A percentile compares a stretch with the other conserved stretches of the same genome.
Evolutionary conservation across 2,329 filamentous ascomycete genomes (phyloP).

Genomic region (Cyphellophora europaea): DNA sequence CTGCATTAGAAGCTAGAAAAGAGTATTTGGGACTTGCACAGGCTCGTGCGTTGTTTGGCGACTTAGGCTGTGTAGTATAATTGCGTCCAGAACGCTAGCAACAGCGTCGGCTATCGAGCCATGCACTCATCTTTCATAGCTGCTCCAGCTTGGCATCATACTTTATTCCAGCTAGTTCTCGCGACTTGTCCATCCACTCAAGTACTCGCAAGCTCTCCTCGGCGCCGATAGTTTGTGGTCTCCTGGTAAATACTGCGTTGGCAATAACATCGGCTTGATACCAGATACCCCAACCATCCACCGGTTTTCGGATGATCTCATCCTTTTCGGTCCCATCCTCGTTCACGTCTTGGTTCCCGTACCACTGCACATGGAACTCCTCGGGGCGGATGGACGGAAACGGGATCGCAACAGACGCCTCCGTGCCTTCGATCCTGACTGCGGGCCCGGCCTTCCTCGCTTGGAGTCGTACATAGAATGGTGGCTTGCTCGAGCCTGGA

Average conservation of each 20-base stretch:
- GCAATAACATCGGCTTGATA: constrained; percentile 24
- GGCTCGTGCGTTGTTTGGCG: no score
- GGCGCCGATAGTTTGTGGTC: constrained; percentile 13
- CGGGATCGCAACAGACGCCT: constrained; percentile 20
- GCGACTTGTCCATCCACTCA: constrained; percentile 18
- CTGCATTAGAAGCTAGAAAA: no score
- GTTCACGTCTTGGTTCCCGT: constrained; percentile 17
- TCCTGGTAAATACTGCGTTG: constrained; percentile 8
- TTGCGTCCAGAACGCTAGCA: no score
- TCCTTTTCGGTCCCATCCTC: constrained; percentile 20
- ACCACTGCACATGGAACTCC: constrained; percentile 20
- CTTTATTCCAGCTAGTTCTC: constrained; percentile 14
- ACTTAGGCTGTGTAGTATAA: no score
- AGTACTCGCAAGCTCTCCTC: constrained; percentile 16
- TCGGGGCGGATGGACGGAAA: constrained; percentile 23
- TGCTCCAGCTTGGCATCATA: constrained; percentile 12
- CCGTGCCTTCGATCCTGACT: constrained; percentile 20
- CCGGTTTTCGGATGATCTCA: constrained; percentile 19
- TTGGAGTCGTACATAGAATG: constrained; percentile 19
- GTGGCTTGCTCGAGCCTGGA: constrained; percentile 19
- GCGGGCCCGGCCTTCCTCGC: constrained; percentile 16
- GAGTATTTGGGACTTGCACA: no score
- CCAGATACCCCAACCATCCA: constrained; percentile 22
- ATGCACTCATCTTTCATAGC: constrained; percentile 2
- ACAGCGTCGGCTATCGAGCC: no score